phyloP scores from a whole-genome alignment of 2,329 filamentous ascomycete genomes.

The Thelonectria discophora region DNA sequence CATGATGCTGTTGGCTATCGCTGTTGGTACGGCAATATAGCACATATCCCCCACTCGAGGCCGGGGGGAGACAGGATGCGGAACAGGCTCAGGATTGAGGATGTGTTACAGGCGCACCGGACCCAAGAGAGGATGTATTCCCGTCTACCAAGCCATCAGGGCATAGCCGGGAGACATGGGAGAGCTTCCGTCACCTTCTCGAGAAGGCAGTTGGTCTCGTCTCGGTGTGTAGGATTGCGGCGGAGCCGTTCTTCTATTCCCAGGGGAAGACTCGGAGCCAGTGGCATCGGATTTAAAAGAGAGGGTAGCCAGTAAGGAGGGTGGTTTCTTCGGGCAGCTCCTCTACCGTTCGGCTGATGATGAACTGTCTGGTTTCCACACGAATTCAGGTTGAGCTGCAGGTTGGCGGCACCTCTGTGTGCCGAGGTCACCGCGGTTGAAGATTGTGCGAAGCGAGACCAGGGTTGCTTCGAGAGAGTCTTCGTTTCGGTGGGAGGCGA shows the following conservation, averaged over 20 bases:
- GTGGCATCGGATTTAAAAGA: constrained; percentile 12
- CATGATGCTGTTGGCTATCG: constrained; percentile 4
- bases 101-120: not conserved
- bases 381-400: constrained; percentile 11
- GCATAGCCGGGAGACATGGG: constrained; percentile 16
- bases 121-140: constrained; percentile 3
- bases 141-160: constrained; percentile 21
- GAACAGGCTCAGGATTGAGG: constrained; percentile 4
- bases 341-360: constrained; percentile 24
- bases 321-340: constrained; percentile 4
- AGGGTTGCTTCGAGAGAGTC: constrained; percentile 17
- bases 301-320: constrained; percentile 22
- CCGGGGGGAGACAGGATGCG: constrained; percentile 9
- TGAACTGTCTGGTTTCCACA: constrained; percentile 17
- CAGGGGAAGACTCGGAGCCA: constrained; percentile 5
- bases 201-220: constrained; percentile 6
- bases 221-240: constrained; percentile 1
- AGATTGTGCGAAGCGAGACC: constrained; percentile 2
- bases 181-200: constrained; percentile 11
- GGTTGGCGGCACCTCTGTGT: constrained; percentile 17
- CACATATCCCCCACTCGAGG: constrained; percentile 14
- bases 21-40: constrained; percentile 9
- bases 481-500: constrained; percentile 1
- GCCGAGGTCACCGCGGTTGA: constrained; percentile 4
- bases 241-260: not conserved